Base-by-base conservation (phyloP, 2,329 filamentous ascomycete genomes). In the Colletotrichum sp. region DNA sequence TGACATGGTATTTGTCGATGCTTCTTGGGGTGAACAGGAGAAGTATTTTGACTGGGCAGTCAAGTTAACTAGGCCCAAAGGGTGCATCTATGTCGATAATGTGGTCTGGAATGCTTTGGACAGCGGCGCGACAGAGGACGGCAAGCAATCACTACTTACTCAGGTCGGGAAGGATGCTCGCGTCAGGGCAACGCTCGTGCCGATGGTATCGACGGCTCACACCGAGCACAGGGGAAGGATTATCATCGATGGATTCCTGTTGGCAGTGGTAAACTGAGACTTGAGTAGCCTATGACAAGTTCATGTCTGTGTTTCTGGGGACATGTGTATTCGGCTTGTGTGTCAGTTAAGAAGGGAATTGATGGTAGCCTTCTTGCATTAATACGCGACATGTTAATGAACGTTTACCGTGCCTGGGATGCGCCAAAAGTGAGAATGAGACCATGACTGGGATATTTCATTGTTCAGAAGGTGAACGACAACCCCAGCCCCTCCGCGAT, bases 1-100 rank as follows among this genome's bases (percentile, higher is more conserved):
- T 74, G 88, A 88, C 71, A 83, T 91, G 76, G 85, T 88, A 2
- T 91, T 91, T 74, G 87, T 91, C 43, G 89, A 91, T 79, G 89
- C 89, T 8, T 87, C 88, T 62, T 89, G 88, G 81, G 82, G 83
- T 58, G 87, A 88, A 76, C 88, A 89, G 71, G 87, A 84, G 82
- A 83, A 84, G 32, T 89, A 89, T 76, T 88, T 90, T 58, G 83
- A 89, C 70, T 81, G 81, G 77, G 86, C 86, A 4, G 79, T 87
- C 25, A 83, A 82, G 39, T 81, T 89, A 79, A 83, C 82, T 1
- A 82, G 84, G n/a, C 77, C 79, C 1, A 83, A 85, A 0, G 86
- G 86, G 0, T 83, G 80, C 10, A 83, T 91, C 32, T 86, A 87
- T 56, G 85, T 90, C 4, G 89, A 91, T 79, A 89, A 91, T 79